A percentile compares a stretch with the other conserved stretches of the same genome.
Evolutionary conservation across 257 asterid species (phyloP).

Genomic region (Oldenlandia corymbosa): DNA sequence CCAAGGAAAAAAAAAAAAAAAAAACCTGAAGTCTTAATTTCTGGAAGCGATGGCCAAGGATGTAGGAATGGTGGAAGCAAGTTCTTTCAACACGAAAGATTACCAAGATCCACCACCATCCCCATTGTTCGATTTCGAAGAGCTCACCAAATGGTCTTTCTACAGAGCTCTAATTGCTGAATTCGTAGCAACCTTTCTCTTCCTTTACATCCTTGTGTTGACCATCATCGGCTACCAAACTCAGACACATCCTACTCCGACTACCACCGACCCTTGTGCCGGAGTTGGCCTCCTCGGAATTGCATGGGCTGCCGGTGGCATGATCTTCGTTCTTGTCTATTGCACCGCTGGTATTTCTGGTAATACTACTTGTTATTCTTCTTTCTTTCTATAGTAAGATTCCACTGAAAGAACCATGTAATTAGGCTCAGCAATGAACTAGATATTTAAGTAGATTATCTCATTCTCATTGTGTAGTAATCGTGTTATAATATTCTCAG

Average conservation of each 20-base stretch:
- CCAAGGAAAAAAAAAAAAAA: too few relatives aligned
- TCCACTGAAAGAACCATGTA: too few relatives aligned
- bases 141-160: constrained; percentile 64
- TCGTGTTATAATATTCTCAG: too few relatives aligned
- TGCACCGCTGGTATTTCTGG: constrained; percentile 37
- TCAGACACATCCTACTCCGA: constrained; percentile 25
- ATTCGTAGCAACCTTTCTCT: constrained; percentile 64
- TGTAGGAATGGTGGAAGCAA: background rate
- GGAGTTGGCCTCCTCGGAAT: constrained; percentile 77
- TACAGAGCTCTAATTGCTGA: constrained; percentile 74
- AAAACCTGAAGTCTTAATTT: too few relatives aligned
- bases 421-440: too few relatives aligned
- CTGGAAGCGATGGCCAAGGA: background rate
- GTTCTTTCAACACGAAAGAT: constrained; percentile 35
- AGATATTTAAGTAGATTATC: too few relatives aligned
- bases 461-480: too few relatives aligned
- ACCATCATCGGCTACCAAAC: constrained; percentile 61
- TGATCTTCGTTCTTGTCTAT: constrained; percentile 45
- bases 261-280: constrained; percentile 38
- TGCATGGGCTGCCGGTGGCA: constrained; percentile 87
- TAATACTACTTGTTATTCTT: background rate
- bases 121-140: constrained; percentile 55
- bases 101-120: constrained; percentile 77
- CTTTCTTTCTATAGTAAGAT: too few relatives aligned
- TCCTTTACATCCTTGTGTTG: constrained; percentile 60